These are phyloP conservation scores for Colletotrichum filicis DNA, from an alignment of 2,329 filamentous ascomycete species.

Conservation along the genomic window DNA sequence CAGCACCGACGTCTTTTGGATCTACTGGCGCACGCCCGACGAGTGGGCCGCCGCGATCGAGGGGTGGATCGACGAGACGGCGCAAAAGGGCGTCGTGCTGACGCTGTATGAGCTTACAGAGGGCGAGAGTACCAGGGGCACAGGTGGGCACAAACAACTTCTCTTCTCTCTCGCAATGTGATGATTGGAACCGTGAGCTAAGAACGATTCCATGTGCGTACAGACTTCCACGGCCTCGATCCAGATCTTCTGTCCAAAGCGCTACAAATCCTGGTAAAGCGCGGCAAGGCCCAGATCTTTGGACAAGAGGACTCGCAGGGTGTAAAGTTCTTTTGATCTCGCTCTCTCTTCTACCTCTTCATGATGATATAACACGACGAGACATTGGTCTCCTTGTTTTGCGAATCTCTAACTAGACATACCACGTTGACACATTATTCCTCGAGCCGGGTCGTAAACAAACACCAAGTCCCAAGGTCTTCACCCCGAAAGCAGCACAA, in stretches of 20 bases:
- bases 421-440: constrained; percentile 21
- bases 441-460: constrained; percentile 1
- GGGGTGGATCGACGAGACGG: constrained; percentile 87
- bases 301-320: constrained; percentile 88
- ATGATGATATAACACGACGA: background rate
- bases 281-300: constrained; percentile 93
- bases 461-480: background rate
- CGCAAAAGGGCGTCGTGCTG: constrained; percentile 87
- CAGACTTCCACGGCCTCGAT: constrained; percentile 92
- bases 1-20: constrained; percentile 68
- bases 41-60: constrained; percentile 89
- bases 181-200: constrained; percentile 36
- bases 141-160: constrained; percentile 60
- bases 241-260: constrained; percentile 82
- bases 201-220: constrained; percentile 23
- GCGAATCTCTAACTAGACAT: constrained; percentile 7
- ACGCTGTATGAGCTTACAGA: constrained; percentile 93
- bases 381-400: background rate
- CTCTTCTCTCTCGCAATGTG: background rate
- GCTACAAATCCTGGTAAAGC: constrained; percentile 84
- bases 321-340: constrained; percentile 91
- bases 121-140: constrained; percentile 80
- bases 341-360: background rate
- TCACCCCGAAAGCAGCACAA: background rate
- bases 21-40: constrained; percentile 88